These are phyloP conservation scores for Ustilago tritici DNA, from an alignment of 1,284 basidiomycete species.

Conservation along the genomic window DNA sequence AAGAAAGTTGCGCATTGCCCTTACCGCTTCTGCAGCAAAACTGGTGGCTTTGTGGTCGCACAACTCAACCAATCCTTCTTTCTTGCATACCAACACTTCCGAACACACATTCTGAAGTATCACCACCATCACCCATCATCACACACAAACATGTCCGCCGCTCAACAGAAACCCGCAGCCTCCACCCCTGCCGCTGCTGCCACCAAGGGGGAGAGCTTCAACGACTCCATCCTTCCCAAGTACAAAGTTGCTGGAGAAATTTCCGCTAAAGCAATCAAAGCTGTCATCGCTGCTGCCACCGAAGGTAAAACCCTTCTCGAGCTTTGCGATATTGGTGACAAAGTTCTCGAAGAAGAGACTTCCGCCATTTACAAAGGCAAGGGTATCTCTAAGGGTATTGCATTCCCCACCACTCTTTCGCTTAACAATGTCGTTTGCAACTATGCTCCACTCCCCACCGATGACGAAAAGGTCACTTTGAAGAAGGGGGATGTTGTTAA, in stretches of 20 bases:
- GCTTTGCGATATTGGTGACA: slow-evolving; percentile 91
- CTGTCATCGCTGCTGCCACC: slow-evolving; percentile 70
- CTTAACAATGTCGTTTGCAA: slow-evolving; percentile 80
- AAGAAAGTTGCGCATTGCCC: slow-evolving; percentile 9
- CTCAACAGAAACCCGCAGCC: slow-evolving; percentile 21
- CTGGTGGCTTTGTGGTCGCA: slow-evolving; percentile 23
- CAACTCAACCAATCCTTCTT: neutral
- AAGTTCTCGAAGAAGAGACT: slow-evolving; percentile 86
- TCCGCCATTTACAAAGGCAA: slow-evolving; percentile 82
- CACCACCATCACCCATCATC: neutral
- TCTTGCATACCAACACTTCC: slow-evolving; percentile 12
- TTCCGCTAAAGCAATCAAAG: slow-evolving; percentile 84
- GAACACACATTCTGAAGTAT: neutral
- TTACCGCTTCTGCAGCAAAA: slow-evolving; percentile 13
- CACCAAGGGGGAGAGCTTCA: slow-evolving; percentile 58
- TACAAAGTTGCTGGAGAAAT: slow-evolving; percentile 89
- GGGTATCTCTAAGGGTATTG: slow-evolving; percentile 86
- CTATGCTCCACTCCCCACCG: slow-evolving; percentile 74
- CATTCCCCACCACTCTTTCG: slow-evolving; percentile 92
- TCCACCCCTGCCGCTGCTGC: slow-evolving; percentile 22
- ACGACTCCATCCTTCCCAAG: slow-evolving; percentile 66
- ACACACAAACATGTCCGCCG: slow-evolving; percentile 34
- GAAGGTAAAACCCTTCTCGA: slow-evolving; percentile 90
- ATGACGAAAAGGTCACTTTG: slow-evolving; percentile 75
- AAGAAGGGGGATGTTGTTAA: slow-evolving; percentile 94